Conservation (phyloP, 345 rosid genomes). For the Boechera stricta region DNA sequence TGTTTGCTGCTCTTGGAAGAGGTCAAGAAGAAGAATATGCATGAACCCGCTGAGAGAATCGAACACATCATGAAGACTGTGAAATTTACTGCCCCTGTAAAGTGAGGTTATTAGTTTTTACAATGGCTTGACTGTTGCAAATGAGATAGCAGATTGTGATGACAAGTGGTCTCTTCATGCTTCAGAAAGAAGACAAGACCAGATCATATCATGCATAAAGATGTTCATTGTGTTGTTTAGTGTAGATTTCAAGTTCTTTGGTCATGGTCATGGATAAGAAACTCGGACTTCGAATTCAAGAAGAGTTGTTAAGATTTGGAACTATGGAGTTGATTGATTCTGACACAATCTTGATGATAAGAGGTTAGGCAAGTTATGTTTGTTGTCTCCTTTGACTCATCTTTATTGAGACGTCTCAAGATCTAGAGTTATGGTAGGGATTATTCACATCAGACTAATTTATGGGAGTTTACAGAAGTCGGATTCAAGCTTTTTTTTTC, state of each 20-base stretch:
- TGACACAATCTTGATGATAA: slow-evolving; percentile 7
- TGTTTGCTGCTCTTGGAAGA: slow-evolving; percentile 72
- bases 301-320: slow-evolving; percentile 12
- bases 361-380: slow-evolving; percentile 25
- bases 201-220: neutral
- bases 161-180: neutral
- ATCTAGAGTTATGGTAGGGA: slow-evolving; percentile 16
- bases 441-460: slow-evolving; percentile 3
- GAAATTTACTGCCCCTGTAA: slow-evolving; percentile 42
- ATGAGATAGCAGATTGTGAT: neutral
- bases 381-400: slow-evolving; percentile 12
- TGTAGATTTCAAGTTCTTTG: slow-evolving; percentile 6
- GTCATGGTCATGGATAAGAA: neutral
- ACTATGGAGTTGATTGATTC: slow-evolving; percentile 29
- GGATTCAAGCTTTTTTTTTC: too few species aligned
- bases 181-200: slow-evolving; percentile 7
- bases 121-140: neutral
- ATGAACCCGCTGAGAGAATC: slow-evolving; percentile 60
- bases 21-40: slow-evolving; percentile 59
- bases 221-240: slow-evolving; percentile 10
- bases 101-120: slow-evolving; percentile 14
- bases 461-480: slow-evolving; percentile 14
- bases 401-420: neutral
- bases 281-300: neutral
- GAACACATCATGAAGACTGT: slow-evolving; percentile 64